Evolutionary conservation across 257 asterid genomes (phyloP), one percentile per base, ranked within the genome.

Genomic region (Rehmannia glutinosa): DNA sequence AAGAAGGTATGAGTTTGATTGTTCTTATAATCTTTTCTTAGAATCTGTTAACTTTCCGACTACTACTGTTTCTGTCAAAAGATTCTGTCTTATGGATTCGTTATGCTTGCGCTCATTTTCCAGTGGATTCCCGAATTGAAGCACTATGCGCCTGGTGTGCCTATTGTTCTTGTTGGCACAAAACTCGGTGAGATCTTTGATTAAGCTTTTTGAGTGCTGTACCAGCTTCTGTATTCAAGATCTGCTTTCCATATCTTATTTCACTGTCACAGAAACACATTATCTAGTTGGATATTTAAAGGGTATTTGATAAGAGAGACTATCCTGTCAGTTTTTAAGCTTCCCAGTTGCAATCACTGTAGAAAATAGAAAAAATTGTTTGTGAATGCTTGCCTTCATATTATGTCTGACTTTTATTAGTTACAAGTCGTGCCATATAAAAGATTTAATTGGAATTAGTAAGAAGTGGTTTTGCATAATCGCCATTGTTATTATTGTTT

Each of bases 91-190:
- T 59, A 21, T 41, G 55, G 16, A 65, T 6, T 24, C 43, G 24
- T 39, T 45, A 36, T 24, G 17, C 2, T 62, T 46, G 61, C 47
- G 2, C 59, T 62, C 24, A 45, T 53, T 41, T 71, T 74, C 56
- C 87, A 87, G 92, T 87, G 95, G 95, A 87, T 87, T 75, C 90
- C 95, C 25, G 95, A 87, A 68, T 82, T 87, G 84, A 80, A 84
- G 80, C 95, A 83, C 71, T 87, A 85, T 67, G 92, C 95, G 23
- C 95, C 95, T 50, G 88, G 86, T 52, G 90, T 85, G 52, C 95
- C 95, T 46, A 83, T 87, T 49, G 90, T 85, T 72, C 95, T 87
- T 33, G 95, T 87, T 64, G 95, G 95, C 64, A 85, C 95, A 45
- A 87, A 87, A 77, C 86, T 87, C 25, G 95, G 95, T 87, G 70